Percentiles rank a stretch among this genome's conserved stretches.
Conservation (phyloP, 1,139 yeast genomes). For the Hemisphaericaspora subhashii region DNA sequence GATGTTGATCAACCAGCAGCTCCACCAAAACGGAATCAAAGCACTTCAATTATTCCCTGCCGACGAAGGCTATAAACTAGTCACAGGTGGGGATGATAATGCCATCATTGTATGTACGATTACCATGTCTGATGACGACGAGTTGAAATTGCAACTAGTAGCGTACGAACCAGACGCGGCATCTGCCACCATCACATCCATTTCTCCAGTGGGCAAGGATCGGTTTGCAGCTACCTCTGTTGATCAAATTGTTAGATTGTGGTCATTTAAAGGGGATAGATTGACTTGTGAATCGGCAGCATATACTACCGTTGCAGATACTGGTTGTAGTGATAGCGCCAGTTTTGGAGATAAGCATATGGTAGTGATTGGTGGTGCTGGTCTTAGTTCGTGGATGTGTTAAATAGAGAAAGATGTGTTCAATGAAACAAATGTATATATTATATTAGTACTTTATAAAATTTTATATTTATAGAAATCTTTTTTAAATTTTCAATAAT, state of each 20-base stretch:
- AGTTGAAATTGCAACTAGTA: constrained; percentile 21
- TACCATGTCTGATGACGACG: constrained; percentile 14
- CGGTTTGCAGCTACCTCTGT: constrained; percentile 58
- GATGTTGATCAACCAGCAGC: constrained; percentile 43
- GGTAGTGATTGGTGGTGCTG: constrained; percentile 70
- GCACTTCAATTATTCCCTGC: constrained; percentile 33
- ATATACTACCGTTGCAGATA: constrained; percentile 87
- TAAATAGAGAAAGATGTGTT: background rate
- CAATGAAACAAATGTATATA: background rate
- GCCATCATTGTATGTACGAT: constrained; percentile 54
- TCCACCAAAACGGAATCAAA: constrained; percentile 87
- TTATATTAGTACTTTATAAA: constrained; percentile 3
- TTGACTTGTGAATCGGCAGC: constrained; percentile 41
- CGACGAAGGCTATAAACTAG: constrained; percentile 30
- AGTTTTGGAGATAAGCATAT: constrained; percentile 22
- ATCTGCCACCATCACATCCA: constrained; percentile 80
- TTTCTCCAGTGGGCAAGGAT: constrained; percentile 30
- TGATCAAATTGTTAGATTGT: constrained; percentile 72
- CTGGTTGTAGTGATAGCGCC: constrained; percentile 64
- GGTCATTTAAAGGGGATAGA: constrained; percentile 44
- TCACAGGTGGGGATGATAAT: constrained; percentile 94
- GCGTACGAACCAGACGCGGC: constrained; percentile 61
- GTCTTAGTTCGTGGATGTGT: constrained; percentile 54
- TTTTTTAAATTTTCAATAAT: constrained; percentile 57
- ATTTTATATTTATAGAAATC: constrained; percentile 9